Base-by-base conservation (phyloP, 441 rosid species). In the Brassica hybrid region DNA sequence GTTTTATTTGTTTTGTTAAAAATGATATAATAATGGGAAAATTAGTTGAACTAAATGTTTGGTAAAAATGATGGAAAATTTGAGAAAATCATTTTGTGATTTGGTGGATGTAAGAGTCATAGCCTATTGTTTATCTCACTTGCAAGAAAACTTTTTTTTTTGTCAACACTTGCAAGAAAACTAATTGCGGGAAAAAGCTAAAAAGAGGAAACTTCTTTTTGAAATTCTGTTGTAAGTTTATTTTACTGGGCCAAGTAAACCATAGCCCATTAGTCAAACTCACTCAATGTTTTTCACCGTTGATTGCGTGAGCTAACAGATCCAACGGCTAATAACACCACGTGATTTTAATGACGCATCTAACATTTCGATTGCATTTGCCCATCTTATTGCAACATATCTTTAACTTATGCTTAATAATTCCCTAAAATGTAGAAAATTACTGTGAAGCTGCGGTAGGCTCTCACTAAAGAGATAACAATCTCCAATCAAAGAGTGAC, bases 311-410 rank as follows among this genome's bases (percentile, higher is more conserved):
- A 79, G 16, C 69, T 34, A 75, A 61, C 76, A 65, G 34, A 79
- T 79, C 82, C 76, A 79, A 79, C 57, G 82, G 79, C 76, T 74
- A 65, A 19, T 4, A 64, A 64, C 16, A 63, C 68, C 75, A 69
- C 72, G 76, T 69, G 57, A 23, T 45, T 62, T 64, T 63, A 41
- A 79, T 74, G 78, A 69, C 41, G 1, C 45, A 63, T 12, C 67
- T 27, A 34, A 58, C 63, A 56, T 41, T 23, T 21, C 30, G n/a
- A 23, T 34, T 12, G 41, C 69, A 67, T 67, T 61, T 18, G 36
- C 18, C 8, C 14, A 41, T 41, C 13, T 41, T 41, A 41, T 11
- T 41, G 13, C 43, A 36, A 36, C 43, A 36, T 41, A 41, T 13
- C 54, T 48, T 13, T 48, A 48, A n/a, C 5, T 13, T 48, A 48